Conservation (phyloP, 2,329 filamentous ascomycete genomes). For the Saccharata proteae region DNA sequence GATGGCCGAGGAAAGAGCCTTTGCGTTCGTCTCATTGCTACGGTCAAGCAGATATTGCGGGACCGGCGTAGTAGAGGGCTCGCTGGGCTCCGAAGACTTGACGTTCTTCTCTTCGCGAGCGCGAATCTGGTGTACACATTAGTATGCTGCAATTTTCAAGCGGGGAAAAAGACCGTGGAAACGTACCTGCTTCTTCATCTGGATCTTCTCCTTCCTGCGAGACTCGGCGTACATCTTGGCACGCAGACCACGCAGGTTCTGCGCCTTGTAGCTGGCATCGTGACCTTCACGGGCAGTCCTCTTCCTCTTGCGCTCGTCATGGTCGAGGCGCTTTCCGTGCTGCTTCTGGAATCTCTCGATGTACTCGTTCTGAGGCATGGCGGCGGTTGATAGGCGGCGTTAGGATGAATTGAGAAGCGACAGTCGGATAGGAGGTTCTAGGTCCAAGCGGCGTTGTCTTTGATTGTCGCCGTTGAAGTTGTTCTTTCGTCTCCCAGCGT, state of each 20-base stretch:
- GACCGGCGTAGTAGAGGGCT: conserved; percentile 69
- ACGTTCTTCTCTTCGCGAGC: conserved; percentile 93
- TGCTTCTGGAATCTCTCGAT: conserved; percentile 60
- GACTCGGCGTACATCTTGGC: conserved; percentile 91
- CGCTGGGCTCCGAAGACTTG: conserved; percentile 67
- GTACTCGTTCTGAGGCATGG: conserved; percentile 68
- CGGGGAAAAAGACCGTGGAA: too few relatives aligned
- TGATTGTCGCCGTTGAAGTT: too few relatives aligned
- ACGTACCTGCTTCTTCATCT: conserved; percentile 33
- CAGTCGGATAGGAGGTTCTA: too few relatives aligned
- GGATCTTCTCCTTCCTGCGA: conserved; percentile 78
- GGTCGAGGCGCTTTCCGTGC: conserved; percentile 50
- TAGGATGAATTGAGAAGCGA: too few relatives aligned
- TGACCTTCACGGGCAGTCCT: conserved; percentile 78
- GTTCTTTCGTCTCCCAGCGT: too few relatives aligned
- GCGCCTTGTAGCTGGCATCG: conserved; percentile 76
- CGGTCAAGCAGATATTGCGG: conserved; percentile 91
- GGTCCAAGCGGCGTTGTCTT: too few relatives aligned
- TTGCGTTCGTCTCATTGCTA: conserved; percentile 52
- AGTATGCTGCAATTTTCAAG: too few relatives aligned
- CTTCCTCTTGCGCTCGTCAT: conserved; percentile 85
- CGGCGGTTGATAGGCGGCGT: too few relatives aligned
- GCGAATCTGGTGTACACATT: too few relatives aligned
- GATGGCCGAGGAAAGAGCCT: conserved; percentile 72
- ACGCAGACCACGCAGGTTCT: conserved; percentile 81